These are phyloP conservation scores for Neospermospora avenae DNA, from an alignment of 2,329 filamentous ascomycete species.

Conservation along the genomic window DNA sequence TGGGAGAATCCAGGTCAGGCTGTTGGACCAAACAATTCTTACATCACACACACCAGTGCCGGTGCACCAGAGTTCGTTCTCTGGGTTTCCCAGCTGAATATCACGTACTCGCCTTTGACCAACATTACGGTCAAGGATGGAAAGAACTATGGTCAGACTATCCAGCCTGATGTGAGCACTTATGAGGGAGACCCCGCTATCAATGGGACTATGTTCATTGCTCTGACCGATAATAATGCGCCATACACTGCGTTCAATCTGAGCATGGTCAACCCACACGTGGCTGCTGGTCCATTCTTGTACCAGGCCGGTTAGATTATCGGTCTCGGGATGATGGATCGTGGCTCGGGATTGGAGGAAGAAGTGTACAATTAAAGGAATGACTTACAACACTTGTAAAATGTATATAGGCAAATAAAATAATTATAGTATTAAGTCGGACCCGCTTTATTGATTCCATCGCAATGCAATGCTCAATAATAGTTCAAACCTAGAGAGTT, in stretches of 20 bases:
- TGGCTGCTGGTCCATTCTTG: constrained; percentile 65
- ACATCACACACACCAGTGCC: constrained; percentile 63
- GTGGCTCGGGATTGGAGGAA: not conserved
- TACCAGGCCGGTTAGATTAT: constrained; percentile 70
- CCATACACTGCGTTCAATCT: constrained; percentile 76
- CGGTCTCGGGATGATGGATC: not conserved
- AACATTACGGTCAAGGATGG: constrained; percentile 43
- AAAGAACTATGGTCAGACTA: constrained; percentile 45
- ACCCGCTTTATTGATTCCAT: too few relatives aligned
- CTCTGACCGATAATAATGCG: constrained; percentile 65
- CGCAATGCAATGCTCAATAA: too few relatives aligned
- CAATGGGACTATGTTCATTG: constrained; percentile 77
- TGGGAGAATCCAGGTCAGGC: constrained; percentile 69
- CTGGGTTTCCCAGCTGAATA: constrained; percentile 75
- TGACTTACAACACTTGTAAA: not conserved
- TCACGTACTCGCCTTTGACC: constrained; percentile 65
- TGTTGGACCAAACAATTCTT: constrained; percentile 80
- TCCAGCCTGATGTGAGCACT: constrained; percentile 68
- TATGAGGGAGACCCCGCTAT: constrained; percentile 50
- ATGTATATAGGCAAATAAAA: not conserved
- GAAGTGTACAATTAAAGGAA: not conserved
- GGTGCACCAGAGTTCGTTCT: constrained; percentile 62
- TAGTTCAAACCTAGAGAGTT: too few relatives aligned
- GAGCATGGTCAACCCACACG: constrained; percentile 69
- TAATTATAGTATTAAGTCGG: not conserved